These are phyloP conservation scores for Acacia confusa DNA, from an alignment of 306 rosid genomes.

Conservation along the genomic window DNA sequence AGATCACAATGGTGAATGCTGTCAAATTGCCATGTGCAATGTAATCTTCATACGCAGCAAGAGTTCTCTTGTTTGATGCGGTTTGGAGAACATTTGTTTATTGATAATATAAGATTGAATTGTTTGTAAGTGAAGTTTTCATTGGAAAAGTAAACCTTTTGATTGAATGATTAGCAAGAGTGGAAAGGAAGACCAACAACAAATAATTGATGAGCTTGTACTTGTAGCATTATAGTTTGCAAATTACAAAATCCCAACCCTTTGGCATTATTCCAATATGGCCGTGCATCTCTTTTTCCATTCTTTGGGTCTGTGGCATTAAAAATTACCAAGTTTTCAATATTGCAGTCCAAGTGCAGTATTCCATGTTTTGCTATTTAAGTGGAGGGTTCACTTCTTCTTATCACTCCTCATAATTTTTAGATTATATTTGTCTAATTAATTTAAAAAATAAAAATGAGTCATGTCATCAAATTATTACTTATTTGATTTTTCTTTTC, in stretches of 20 bases:
- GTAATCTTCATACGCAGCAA: background rate
- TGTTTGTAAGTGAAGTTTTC: background rate
- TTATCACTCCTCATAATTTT: no score
- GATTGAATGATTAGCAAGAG: background rate
- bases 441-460: no score
- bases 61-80: background rate
- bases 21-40: background rate
- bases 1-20: background rate
- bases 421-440: no score
- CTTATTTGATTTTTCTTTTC: no score
- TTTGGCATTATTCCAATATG: slow-evolving; percentile 19
- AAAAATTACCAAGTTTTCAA: no score
- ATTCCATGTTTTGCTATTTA: no score
- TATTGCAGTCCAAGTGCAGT: no score
- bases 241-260: slow-evolving; percentile 10
- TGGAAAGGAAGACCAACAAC: background rate
- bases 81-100: background rate
- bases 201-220: background rate
- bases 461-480: no score
- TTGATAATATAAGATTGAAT: background rate
- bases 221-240: background rate
- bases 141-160: background rate
- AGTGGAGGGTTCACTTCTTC: no score
- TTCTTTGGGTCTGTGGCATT: no score
- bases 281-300: no score